Evolutionary conservation across 2,329 filamentous ascomycete genomes (phyloP).

Genomic region (Aaosphaeria arxii): DNA sequence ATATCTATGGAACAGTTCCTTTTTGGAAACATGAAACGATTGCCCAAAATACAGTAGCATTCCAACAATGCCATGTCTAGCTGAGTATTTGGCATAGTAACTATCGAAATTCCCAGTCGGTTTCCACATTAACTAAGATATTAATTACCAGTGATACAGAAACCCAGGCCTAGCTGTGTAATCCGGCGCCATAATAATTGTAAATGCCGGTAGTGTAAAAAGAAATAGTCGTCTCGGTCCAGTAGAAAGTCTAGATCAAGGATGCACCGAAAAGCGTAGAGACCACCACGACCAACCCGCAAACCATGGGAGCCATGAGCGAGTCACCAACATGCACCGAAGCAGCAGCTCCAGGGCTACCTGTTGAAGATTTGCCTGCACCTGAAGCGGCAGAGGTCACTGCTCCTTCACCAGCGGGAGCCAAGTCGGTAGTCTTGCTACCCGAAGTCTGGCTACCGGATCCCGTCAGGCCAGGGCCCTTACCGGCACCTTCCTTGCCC

Average conservation of each 20-base stretch:
- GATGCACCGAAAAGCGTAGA: conserved; percentile 55
- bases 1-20: no score
- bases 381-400: conserved; percentile 37
- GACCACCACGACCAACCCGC: conserved; percentile 49
- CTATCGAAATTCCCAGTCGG: no score
- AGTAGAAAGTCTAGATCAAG: conserved; percentile 32
- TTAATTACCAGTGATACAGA: no score
- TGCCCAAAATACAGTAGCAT: no score
- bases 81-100: no score
- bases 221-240: no score
- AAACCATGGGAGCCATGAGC: conserved; percentile 50
- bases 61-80: no score
- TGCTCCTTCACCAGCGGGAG: conserved; percentile 50
- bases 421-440: conserved; percentile 41
- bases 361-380: conserved; percentile 9
- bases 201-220: no score
- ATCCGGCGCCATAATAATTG: no score
- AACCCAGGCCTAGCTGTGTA: no score
- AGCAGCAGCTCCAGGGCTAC: conserved; percentile 40
- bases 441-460: conserved; percentile 56
- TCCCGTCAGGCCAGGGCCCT: conserved; percentile 55
- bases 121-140: no score
- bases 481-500: conserved; percentile 54
- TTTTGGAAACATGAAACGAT: no score
- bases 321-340: conserved; percentile 45